Evolutionary conservation across 352 stramenopile species (phyloP).

Genomic region (Globisporangium nodosum): DNA sequence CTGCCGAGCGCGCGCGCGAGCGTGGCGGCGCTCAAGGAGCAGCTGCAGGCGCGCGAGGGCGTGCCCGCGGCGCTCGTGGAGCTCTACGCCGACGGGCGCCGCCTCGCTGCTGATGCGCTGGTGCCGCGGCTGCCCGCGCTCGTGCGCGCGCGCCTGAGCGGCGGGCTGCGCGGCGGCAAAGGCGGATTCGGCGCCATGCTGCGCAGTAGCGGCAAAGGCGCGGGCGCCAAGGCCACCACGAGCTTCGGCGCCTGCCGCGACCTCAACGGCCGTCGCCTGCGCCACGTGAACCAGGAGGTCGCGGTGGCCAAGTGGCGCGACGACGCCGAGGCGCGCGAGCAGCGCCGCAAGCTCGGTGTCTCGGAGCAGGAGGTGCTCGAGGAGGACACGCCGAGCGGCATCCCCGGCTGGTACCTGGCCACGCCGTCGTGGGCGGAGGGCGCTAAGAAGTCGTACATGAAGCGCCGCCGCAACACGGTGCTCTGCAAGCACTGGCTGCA

Average conservation of each 20-base stretch:
- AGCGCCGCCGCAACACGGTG: conserved; percentile 72
- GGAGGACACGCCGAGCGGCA: conserved; percentile 80
- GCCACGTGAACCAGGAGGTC: conserved; percentile 86
- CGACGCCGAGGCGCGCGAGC: conserved; percentile 40
- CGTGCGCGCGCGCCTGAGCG: conserved; percentile 53
- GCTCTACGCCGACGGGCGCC: conserved; percentile 51
- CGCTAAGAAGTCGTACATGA: conserved; percentile 83
- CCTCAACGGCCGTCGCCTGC: conserved; percentile 67
- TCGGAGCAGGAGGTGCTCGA: conserved; percentile 64
- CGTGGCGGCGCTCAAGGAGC: conserved; percentile 29
- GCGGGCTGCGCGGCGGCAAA: conserved; percentile 71
- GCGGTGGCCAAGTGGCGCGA: conserved; percentile 77
- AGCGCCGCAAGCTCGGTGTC: conserved; percentile 40
- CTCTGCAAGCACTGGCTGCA: conserved; percentile 71
- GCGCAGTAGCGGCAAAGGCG: conserved; percentile 68
- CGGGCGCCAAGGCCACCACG: conserved; percentile 61
- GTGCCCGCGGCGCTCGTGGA: conserved; percentile 47
- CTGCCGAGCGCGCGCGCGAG: conserved; percentile 32
- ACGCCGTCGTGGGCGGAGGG: conserved; percentile 81
- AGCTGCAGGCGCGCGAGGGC: conserved; percentile 37
- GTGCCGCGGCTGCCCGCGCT: conserved; percentile 50
- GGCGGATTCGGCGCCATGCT: conserved; percentile 85
- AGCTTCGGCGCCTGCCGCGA: conserved; percentile 80
- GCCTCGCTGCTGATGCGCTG: conserved; percentile 31
- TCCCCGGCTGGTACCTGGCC: conserved; percentile 77